Conservation (phyloP, 148 eudicot species). For the Cornus suecica region DNA sequence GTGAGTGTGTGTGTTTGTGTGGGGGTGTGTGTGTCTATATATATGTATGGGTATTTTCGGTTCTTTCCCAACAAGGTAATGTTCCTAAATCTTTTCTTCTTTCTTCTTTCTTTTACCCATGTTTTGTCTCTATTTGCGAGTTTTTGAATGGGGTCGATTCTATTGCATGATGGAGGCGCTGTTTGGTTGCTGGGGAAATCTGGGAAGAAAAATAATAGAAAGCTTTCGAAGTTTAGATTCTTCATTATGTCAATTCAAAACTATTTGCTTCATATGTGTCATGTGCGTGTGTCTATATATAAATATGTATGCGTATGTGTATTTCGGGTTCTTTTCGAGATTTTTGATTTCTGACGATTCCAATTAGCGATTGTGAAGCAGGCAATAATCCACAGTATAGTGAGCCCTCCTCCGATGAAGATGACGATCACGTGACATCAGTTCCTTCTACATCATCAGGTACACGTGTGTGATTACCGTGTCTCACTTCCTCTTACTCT, state of each 20-base stretch:
- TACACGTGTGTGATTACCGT: conserved; percentile 13
- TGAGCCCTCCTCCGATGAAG: conserved; percentile 8
- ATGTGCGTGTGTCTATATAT: no score
- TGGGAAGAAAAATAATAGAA: background rate
- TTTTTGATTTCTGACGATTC: background rate
- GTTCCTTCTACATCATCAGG: no score
- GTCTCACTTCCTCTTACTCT: background rate
- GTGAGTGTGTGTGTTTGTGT: no score
- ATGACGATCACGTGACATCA: conserved; percentile 9
- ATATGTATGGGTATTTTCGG: no score
- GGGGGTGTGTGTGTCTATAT: no score
- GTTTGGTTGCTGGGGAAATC: conserved; percentile 4
- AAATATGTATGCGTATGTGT: no score
- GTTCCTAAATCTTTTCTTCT: background rate
- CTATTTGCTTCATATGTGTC: background rate
- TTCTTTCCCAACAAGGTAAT: no score
- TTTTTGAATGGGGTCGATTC: background rate
- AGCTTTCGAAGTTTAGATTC: background rate
- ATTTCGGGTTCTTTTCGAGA: background rate
- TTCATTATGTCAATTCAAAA: background rate
- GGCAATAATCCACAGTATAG: background rate
- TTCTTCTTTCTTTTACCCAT: background rate
- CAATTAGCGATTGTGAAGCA: conserved; percentile 6
- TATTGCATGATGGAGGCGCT: background rate
- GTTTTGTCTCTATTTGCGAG: background rate